These are phyloP conservation scores for Ceratocystis variospora DNA, from an alignment of 2,329 filamentous ascomycete genomes.

Conservation along the genomic window DNA sequence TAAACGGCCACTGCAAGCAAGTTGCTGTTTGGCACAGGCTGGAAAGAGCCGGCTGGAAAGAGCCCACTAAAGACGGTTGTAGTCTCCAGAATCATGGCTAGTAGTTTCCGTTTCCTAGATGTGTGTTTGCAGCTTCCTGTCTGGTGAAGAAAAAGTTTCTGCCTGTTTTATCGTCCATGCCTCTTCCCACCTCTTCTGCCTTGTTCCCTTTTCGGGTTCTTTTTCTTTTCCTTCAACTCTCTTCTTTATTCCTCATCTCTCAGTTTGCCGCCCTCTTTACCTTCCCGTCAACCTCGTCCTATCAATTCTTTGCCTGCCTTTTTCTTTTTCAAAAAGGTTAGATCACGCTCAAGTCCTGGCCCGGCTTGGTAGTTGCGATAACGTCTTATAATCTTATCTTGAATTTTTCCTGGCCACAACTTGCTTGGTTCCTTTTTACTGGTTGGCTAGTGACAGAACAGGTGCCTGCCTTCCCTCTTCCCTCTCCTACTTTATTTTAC, in stretches of 20 bases:
- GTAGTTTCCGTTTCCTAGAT: background rate
- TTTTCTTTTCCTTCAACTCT: background rate
- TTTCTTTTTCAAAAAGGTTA: conserved; percentile 4
- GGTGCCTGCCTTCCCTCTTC: background rate
- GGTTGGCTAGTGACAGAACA: conserved; percentile 10
- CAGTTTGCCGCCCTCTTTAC: background rate
- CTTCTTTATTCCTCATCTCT: conserved; percentile 8
- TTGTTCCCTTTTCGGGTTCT: background rate
- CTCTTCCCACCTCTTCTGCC: background rate
- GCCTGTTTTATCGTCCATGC: background rate
- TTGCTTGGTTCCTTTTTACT: background rate
- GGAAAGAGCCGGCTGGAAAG: too few species aligned
- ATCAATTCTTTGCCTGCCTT: background rate
- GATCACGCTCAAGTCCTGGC: background rate
- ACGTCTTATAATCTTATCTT: conserved; percentile 2
- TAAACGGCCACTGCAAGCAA: background rate
- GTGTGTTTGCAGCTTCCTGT: background rate
- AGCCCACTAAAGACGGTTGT: too few species aligned
- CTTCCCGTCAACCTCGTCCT: background rate
- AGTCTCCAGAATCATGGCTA: background rate
- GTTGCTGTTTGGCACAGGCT: too few species aligned
- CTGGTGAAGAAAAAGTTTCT: conserved; percentile 10
- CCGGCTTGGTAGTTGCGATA: background rate
- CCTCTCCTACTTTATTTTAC: background rate
- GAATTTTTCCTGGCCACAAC: conserved; percentile 7